Base-by-base conservation (phyloP, 176 grass and related monocot genomes). In the Lolium multiflorum region DNA sequence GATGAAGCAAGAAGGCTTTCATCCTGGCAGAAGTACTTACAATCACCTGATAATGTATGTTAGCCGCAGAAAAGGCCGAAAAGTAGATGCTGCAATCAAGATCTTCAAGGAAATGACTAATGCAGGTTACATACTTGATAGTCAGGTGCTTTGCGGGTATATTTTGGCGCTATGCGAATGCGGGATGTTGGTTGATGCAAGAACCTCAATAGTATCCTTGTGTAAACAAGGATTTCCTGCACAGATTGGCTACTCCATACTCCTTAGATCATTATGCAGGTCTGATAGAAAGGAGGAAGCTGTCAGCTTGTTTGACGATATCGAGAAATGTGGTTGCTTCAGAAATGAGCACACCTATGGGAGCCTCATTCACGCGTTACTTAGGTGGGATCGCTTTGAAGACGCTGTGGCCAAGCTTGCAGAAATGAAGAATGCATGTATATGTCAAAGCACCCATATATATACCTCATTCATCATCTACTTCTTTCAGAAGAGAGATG, bases 391-490 rank as follows among this genome's bases (percentile, higher is more conserved):
- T 77, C 86, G 58, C 50, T 89, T 87, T 8, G 87, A 92, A 70
- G 91, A 95, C 6, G 91, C 93, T 68, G 75, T 89, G 71, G 75
- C 92, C 46, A 98, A 89, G 81, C 41, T 95, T 81, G 84, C 89
- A 84, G 91, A 90, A 85, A 95, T 98, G 95, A 95, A 92, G 66
- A 86, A 52, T 24, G 83, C 78, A 78, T 93, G 89, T 20, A 79
- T 95, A 67, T 80, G 89, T 75, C 82, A 88, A 87, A 93, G 81
- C 41, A 14, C 77, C 12, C 85, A 93, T 21, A 90, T 93, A 22
- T 90, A 95, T 67, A 95, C 93, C 28, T 93, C 89, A 1, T 90
- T 98, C 13, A 92, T 98, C 28, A 86, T 95, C 52, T 94, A 98
- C 85, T 92, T 93, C 67, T 98, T 92, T 69, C 89, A 75, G 83